A percentile compares a stretch with the other conserved stretches of the same genome.
phyloP scores from a whole-genome alignment of 192 early-diverging fungal genomes.

The Gonapodya prolifera region DNA sequence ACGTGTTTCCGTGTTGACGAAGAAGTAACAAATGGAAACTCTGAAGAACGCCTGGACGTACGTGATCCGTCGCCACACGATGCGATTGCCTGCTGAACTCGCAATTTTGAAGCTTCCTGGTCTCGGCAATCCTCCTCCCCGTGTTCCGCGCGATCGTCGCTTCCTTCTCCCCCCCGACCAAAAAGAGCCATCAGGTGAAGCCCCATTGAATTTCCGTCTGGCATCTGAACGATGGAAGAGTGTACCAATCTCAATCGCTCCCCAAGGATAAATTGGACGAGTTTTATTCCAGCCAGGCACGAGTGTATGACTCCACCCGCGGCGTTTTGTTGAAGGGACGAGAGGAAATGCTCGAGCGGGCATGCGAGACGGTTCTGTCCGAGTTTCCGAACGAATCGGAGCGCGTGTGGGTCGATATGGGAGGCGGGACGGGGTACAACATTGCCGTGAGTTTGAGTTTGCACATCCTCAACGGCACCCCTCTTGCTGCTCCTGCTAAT shows the following conservation, averaged over 20 bases:
- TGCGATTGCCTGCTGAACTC: neutral
- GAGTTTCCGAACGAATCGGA: neutral
- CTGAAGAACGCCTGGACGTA: neutral
- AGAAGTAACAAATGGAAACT: neutral
- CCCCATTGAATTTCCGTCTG: no score
- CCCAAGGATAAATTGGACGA: neutral
- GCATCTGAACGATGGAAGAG: no score
- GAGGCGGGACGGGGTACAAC: slow-evolving; percentile 2
- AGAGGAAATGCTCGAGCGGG: slow-evolving; percentile 5
- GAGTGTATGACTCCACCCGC: neutral
- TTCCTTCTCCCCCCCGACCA: neutral
- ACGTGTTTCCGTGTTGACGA: no score
- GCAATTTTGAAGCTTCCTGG: neutral
- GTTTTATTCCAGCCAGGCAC: neutral
- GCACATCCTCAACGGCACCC: neutral
- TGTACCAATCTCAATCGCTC: no score
- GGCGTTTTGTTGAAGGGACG: slow-evolving; percentile 2
- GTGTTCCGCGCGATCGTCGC: neutral
- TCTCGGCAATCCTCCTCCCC: neutral
- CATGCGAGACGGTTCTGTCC: neutral
- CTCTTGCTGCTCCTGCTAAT: neutral
- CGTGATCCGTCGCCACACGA: neutral
- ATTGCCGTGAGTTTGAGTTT: neutral
- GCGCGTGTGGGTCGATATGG: neutral
- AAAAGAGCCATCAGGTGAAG: neutral